phyloP scores from a whole-genome alignment of 441 rosid genomes.

The Populus hybrid region DNA sequence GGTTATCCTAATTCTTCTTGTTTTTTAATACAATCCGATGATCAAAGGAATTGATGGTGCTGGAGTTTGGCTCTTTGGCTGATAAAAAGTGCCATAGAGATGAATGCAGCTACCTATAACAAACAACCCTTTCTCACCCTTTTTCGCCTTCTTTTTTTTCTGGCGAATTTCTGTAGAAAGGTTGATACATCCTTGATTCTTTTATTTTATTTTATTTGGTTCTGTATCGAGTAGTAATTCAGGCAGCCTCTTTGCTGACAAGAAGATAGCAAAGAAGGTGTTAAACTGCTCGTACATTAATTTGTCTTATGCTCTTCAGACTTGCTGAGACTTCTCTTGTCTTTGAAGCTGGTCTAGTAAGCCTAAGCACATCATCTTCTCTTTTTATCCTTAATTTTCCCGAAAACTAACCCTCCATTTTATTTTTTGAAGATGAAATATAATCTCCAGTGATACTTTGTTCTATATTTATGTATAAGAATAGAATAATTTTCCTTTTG shows the following conservation, averaged over 20 bases:
- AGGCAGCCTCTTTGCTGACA: conserved; percentile 66
- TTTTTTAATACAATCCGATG: background rate
- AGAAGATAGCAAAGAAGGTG: conserved; percentile 53
- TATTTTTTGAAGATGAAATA: too few relatives aligned
- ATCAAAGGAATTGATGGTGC: conserved; percentile 31
- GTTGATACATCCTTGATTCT: conserved; percentile 12
- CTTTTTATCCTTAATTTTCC: background rate
- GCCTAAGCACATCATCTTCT: conserved; percentile 39
- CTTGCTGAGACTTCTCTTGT: conserved; percentile 51
- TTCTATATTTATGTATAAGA: too few relatives aligned
- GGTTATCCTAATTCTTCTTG: too few relatives aligned
- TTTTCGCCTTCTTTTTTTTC: conserved; percentile 6
- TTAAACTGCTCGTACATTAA: conserved; percentile 63
- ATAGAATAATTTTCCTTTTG: too few relatives aligned
- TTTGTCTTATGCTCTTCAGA: conserved; percentile 73
- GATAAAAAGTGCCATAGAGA: conserved; percentile 48
- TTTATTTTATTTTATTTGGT: background rate
- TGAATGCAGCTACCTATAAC: conserved; percentile 70
- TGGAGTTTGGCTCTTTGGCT: conserved; percentile 82
- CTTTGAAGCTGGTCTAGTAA: conserved; percentile 87
- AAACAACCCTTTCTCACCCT: conserved; percentile 8
- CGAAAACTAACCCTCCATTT: background rate
- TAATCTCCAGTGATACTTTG: too few relatives aligned
- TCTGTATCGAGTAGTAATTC: conserved; percentile 53
- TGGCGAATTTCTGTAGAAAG: conserved; percentile 17